Percentiles rank a stretch among this genome's conserved stretches.
phyloP scores from a whole-genome alignment of 1,284 basidiomycete species.

The Earliella scabrosa region DNA sequence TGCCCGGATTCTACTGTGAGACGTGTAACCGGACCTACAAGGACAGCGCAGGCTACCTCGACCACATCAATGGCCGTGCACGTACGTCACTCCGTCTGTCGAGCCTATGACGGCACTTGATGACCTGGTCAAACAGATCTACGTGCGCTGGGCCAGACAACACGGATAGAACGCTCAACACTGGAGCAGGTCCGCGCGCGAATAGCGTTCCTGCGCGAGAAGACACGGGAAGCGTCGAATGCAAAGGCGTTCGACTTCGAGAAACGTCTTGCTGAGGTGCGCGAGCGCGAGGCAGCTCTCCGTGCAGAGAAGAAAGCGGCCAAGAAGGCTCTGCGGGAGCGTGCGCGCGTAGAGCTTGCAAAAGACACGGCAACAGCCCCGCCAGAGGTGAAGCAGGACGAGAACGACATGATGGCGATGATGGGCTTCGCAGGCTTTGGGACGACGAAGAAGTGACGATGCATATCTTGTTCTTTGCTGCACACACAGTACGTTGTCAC shows the following conservation, averaged over 20 bases:
- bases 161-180: constrained; percentile 88
- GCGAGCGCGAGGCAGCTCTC: constrained; percentile 66
- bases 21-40: constrained; percentile 91
- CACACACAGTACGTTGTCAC: constrained; percentile 3
- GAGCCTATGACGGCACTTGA: too few relatives aligned
- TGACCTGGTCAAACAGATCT: too few relatives aligned
- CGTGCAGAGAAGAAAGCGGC: constrained; percentile 73
- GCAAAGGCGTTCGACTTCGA: constrained; percentile 95
- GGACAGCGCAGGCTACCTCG: constrained; percentile 91
- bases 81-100: constrained; percentile 78
- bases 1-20: constrained; percentile 93
- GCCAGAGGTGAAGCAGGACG: constrained; percentile 38
- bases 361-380: constrained; percentile 48
- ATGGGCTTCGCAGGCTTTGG: constrained; percentile 97
- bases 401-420: constrained; percentile 76
- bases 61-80: constrained; percentile 94
- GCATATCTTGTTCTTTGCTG: neutral
- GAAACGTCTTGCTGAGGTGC: constrained; percentile 83
- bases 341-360: constrained; percentile 63
- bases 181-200: constrained; percentile 90
- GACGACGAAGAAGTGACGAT: constrained; percentile 70
- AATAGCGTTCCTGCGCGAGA: constrained; percentile 87
- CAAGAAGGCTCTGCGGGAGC: constrained; percentile 75
- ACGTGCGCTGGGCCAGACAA: constrained; percentile 91
- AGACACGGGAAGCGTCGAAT: constrained; percentile 77